Percentiles rank a stretch among this genome's conserved stretches.
phyloP scores from a whole-genome alignment of 2,329 filamentous ascomycete species.

The Lachnum nothofagi region DNA sequence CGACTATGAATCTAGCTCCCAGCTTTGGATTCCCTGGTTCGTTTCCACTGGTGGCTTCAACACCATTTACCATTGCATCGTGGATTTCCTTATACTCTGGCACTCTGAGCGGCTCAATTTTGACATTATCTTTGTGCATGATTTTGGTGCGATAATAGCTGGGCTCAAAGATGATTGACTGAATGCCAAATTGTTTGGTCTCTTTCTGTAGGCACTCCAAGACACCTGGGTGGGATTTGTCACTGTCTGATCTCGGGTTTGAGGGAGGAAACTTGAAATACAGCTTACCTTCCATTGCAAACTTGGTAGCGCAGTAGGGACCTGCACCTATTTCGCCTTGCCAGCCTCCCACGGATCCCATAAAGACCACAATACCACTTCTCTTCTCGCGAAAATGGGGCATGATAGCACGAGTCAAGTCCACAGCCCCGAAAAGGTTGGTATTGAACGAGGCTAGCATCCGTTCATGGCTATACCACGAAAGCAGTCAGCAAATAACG shows the following conservation, averaged over 20 bases:
- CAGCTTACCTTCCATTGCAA: conserved; percentile 19
- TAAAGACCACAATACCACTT: conserved; percentile 33
- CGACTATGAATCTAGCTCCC: conserved; percentile 35
- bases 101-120: background rate
- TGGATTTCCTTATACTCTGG: conserved; percentile 7
- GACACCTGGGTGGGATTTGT: conserved; percentile 1
- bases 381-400: conserved; percentile 41
- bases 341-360: conserved; percentile 14
- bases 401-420: conserved; percentile 44
- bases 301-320: conserved; percentile 15
- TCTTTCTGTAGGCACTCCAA: conserved; percentile 17
- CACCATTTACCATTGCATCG: conserved; percentile 3
- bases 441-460: conserved; percentile 40
- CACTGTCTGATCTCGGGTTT: background rate
- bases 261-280: background rate
- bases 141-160: conserved; percentile 49
- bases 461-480: conserved; percentile 11
- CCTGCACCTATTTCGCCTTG: conserved; percentile 3
- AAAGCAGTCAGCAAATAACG: background rate
- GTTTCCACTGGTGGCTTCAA: conserved; percentile 30
- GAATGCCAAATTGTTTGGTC: conserved; percentile 12
- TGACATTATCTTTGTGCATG: conserved; percentile 10
- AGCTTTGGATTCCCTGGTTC: conserved; percentile 40
- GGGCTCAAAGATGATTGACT: conserved; percentile 37
- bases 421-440: conserved; percentile 50